Percentiles rank a stretch among this genome's conserved stretches.
Conservation (phyloP, 2,329 filamentous ascomycete species). For the Ramularia collo-cygni region DNA sequence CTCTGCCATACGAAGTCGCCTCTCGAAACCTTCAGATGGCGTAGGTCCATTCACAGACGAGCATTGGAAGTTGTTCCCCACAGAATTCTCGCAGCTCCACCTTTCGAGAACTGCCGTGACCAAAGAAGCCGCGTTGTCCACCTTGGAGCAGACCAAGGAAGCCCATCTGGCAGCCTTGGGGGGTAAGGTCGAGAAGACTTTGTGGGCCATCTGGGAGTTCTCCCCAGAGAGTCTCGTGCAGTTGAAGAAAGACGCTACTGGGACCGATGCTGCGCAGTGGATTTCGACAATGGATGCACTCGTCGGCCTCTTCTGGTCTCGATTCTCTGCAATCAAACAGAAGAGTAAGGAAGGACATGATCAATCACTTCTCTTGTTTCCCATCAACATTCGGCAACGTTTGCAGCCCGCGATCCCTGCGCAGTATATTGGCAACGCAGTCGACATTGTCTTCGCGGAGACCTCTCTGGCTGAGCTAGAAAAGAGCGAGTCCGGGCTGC, state of each 20-base stretch:
- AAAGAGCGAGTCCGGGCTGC: slow-evolving; percentile 5
- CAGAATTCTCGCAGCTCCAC: slow-evolving; percentile 8
- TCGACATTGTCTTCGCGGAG: slow-evolving; percentile 9
- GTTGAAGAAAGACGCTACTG: slow-evolving; percentile 12
- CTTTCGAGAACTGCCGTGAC: slow-evolving; percentile 5
- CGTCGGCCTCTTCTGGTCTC: slow-evolving; percentile 17
- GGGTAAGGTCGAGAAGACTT: slow-evolving; percentile 2
- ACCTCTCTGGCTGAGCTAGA: slow-evolving; percentile 6
- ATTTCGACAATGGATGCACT: slow-evolving; percentile 18
- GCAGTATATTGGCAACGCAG: slow-evolving; percentile 13
- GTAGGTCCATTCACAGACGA: slow-evolving; percentile 2
- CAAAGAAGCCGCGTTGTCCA: slow-evolving; percentile 3
- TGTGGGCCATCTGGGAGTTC: slow-evolving; percentile 14
- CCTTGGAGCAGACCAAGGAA: slow-evolving; percentile 8
- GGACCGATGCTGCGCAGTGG: slow-evolving; percentile 6
- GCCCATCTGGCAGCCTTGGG: slow-evolving; percentile 4
- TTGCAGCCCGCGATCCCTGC: slow-evolving; percentile 8
- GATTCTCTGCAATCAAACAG: slow-evolving; percentile 7
- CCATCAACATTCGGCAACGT: slow-evolving; percentile 13
- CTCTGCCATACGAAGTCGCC: slow-evolving; percentile 5
- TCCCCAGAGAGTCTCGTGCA: slow-evolving; percentile 9
- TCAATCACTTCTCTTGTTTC: slow-evolving; percentile 10
- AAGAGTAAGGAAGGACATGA: slow-evolving; percentile 6
- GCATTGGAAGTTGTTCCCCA: slow-evolving; percentile 12
- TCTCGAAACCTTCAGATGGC: slow-evolving; percentile 7